Percentiles rank a stretch among this genome's conserved stretches.
Evolutionary conservation across 164 flowering plant species (phyloP).

Genomic region (Liquidambar formosana): DNA sequence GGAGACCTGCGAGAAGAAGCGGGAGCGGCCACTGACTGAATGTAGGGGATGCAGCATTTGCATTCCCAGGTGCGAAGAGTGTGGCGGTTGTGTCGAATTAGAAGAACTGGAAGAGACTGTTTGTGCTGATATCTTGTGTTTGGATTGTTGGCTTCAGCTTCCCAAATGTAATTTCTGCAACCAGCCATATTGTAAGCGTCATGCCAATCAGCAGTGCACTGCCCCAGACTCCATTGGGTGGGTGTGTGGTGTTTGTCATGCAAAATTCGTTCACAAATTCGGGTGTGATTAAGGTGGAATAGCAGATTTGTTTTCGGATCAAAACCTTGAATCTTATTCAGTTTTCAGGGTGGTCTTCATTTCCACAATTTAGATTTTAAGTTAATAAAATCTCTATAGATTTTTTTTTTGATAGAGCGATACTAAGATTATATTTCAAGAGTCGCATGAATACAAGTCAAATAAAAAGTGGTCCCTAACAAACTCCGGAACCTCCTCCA

Average conservation of each 20-base stretch:
- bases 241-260: slow-evolving; percentile 47
- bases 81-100: slow-evolving; percentile 56
- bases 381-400: too few relatives aligned
- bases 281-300: neutral
- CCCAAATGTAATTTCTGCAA: slow-evolving; percentile 77
- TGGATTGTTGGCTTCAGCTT: slow-evolving; percentile 65
- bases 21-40: slow-evolving; percentile 1
- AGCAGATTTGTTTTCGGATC: neutral
- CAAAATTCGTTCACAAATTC: neutral
- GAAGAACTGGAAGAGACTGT: slow-evolving; percentile 49
- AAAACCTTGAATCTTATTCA: neutral
- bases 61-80: slow-evolving; percentile 69
- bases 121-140: slow-evolving; percentile 60
- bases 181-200: slow-evolving; percentile 58
- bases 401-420: too few relatives aligned
- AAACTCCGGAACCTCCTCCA: too few relatives aligned
- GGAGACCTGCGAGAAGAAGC: slow-evolving; percentile 39
- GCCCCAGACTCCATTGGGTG: slow-evolving; percentile 30
- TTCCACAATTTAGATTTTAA: neutral
- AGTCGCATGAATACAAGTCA: too few relatives aligned
- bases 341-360: neutral
- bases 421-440: too few relatives aligned
- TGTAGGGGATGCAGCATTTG: slow-evolving; percentile 71
- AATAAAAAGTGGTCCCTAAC: too few relatives aligned
- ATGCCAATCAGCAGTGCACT: slow-evolving; percentile 17